Percentiles rank a stretch among this genome's conserved stretches.
Evolutionary conservation across 768 basidiomycete species (phyloP).

Genomic region (Russula abietina): DNA sequence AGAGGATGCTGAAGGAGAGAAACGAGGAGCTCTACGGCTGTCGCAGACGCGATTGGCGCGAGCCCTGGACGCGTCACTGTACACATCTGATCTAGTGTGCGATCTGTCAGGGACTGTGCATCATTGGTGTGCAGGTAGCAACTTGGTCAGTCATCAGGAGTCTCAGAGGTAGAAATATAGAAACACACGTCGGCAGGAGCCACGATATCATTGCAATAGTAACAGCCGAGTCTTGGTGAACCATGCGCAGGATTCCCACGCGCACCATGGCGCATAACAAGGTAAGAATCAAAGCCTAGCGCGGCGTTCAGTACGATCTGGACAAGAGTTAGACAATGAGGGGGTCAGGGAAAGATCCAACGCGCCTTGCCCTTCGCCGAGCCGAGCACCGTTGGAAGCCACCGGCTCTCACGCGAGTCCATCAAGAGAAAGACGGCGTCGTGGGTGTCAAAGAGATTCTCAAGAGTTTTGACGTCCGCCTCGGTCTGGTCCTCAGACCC

Average conservation of each 20-base stretch:
- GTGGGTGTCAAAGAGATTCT: slow-evolving; percentile 73
- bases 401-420: slow-evolving; percentile 97
- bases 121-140: neutral
- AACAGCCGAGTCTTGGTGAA: slow-evolving; percentile 66
- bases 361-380: slow-evolving; percentile 78
- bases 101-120: slow-evolving; percentile 63
- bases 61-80: slow-evolving; percentile 95
- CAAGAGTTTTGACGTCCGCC: slow-evolving; percentile 66
- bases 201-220: slow-evolving; percentile 98
- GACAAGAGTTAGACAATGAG: neutral
- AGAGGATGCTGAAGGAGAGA: slow-evolving; percentile 85
- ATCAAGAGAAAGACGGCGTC: slow-evolving; percentile 91
- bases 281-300: slow-evolving; percentile 89
- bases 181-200: slow-evolving; percentile 82
- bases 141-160: neutral
- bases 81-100: slow-evolving; percentile 98
- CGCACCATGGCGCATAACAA: slow-evolving; percentile 94
- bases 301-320: slow-evolving; percentile 93
- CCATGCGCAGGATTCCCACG: slow-evolving; percentile 37
- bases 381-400: slow-evolving; percentile 89
- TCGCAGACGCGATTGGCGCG: slow-evolving; percentile 86
- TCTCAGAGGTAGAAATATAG: neutral
- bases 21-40: slow-evolving; percentile 87
- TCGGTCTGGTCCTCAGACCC: slow-evolving; percentile 49
- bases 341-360: neutral